Percentiles rank a stretch among this genome's conserved stretches.
Conservation (phyloP, 2,329 filamentous ascomycete species). For the Curvularia verruculosa region DNA sequence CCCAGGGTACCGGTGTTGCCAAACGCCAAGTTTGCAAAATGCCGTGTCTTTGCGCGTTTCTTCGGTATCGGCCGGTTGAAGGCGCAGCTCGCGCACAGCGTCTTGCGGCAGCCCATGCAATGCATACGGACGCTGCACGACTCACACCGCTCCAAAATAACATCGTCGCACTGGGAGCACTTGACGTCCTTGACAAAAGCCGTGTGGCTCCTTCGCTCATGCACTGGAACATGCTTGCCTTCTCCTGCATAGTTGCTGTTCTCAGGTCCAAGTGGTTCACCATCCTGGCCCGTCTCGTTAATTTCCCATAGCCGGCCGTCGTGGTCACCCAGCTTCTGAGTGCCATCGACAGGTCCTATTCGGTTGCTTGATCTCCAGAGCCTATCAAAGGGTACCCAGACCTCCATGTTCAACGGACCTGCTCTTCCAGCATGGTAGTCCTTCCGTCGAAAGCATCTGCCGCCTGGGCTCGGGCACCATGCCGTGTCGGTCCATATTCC, state of each 20-base stretch:
- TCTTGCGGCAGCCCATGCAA: conserved; percentile 65
- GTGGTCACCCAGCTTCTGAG: conserved; percentile 40
- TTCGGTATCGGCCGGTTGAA: conserved; percentile 60
- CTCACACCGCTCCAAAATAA: conserved; percentile 63
- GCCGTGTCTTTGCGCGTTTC: conserved; percentile 47
- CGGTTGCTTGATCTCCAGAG: conserved; percentile 66
- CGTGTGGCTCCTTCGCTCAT: conserved; percentile 60
- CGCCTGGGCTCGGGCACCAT: conserved; percentile 65
- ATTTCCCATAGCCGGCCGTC: conserved; percentile 64
- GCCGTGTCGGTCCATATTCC: conserved; percentile 67
- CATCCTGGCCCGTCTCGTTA: conserved; percentile 59
- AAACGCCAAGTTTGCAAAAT: conserved; percentile 48
- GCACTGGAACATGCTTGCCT: conserved; percentile 61
- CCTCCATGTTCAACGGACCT: conserved; percentile 61
- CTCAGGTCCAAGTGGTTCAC: conserved; percentile 61
- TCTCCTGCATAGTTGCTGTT: conserved; percentile 54
- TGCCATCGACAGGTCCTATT: conserved; percentile 54
- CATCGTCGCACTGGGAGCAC: conserved; percentile 61
- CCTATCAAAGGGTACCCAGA: conserved; percentile 67
- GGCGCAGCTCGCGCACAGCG: conserved; percentile 64
- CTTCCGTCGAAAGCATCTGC: conserved; percentile 61
- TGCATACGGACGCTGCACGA: conserved; percentile 68
- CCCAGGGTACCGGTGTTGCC: conserved; percentile 37
- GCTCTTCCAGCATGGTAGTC: conserved; percentile 63
- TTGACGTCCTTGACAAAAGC: conserved; percentile 60